Base-by-base conservation (phyloP, 2,329 filamentous ascomycete genomes). In the Thielaviopsis musarum region DNA sequence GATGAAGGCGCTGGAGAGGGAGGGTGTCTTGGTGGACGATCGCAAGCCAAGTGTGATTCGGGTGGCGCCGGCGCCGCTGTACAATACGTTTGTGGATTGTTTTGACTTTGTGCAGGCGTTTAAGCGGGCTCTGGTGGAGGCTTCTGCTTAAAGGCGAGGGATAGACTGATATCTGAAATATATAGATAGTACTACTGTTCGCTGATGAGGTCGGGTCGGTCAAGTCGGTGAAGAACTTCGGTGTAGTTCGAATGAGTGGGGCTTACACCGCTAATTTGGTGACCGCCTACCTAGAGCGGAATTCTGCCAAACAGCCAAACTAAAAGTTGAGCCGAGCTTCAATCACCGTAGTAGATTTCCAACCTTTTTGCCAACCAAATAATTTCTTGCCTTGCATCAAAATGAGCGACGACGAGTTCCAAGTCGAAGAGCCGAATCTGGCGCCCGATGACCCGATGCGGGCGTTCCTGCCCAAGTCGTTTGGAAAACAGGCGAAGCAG, bases 401-500 rank as follows among this genome's bases (percentile, higher is more conserved):
- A 59, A 64, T 64, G 63, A 78, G 81, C 71, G 78, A 79, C 65
- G 79, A 82, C 57, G 80, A 84, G 54, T 74, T 76, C 65, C 75
- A 79, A 63, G 72, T 84, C 51, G 79, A 83, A 65, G 66, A 64
- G 30, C 59, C 61, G 3, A 74, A 76, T 38, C 66, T 84, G 62
- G 76, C 77, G 38, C 74, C 73, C 21, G 81, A 88, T 67, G 85
- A 89, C 63, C 83, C 84, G 49, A 79, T 91, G 76, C 80, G 84
- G 67, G 78, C 82, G 56, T 94, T 90, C 68, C 73, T 96, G 62
- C 91, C 91, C 0, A 77, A 83, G 2, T 82, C 88, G 0, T 96
- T 97, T 69, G 91, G 91, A 57, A 95, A 91, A 70, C 85, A 87
- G 69, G 78, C 82, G 45, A 84, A 81, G 65, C 81, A 84, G 63